Conservation (phyloP, 495 filamentous ascomycete genomes). For the Choiromyces venosus region DNA sequence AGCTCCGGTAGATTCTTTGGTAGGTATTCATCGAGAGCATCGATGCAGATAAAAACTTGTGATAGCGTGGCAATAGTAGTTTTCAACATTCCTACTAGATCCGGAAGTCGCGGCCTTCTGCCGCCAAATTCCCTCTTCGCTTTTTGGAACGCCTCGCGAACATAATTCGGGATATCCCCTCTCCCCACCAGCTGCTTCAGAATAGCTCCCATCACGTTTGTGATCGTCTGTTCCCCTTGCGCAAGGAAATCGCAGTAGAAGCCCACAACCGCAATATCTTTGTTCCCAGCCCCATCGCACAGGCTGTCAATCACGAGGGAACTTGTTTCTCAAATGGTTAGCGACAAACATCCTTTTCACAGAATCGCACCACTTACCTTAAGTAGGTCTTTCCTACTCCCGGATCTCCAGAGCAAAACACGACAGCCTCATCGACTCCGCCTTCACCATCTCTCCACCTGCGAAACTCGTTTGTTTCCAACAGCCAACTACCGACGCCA, state of each 20-base stretch:
- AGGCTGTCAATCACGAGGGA: not conserved
- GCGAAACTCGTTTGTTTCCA: too few species aligned
- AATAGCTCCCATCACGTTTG: not conserved
- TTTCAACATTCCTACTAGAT: not conserved
- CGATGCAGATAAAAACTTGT: not conserved
- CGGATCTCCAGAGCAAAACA: too few species aligned
- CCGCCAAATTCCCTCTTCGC: not conserved
- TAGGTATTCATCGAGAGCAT: not conserved
- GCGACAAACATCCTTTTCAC: not conserved
- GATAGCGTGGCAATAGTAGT: not conserved
- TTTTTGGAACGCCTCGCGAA: not conserved
- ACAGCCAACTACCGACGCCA: too few species aligned
- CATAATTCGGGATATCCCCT: not conserved
- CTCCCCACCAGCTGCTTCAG: not conserved
- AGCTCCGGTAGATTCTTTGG: not conserved
- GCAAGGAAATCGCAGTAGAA: not conserved
- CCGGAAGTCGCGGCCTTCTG: not conserved
- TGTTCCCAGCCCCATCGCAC: not conserved
- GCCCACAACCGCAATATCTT: not conserved
- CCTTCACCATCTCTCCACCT: too few species aligned
- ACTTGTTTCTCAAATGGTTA: not conserved
- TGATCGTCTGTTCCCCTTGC: not conserved
- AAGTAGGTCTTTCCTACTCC: not conserved
- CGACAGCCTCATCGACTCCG: too few species aligned
- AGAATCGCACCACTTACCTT: not conserved